Percentiles rank a stretch among this genome's conserved stretches.
Evolutionary conservation across 176 grass and related monocot genomes (phyloP).

Genomic region (Cenchrus fungigraminus): DNA sequence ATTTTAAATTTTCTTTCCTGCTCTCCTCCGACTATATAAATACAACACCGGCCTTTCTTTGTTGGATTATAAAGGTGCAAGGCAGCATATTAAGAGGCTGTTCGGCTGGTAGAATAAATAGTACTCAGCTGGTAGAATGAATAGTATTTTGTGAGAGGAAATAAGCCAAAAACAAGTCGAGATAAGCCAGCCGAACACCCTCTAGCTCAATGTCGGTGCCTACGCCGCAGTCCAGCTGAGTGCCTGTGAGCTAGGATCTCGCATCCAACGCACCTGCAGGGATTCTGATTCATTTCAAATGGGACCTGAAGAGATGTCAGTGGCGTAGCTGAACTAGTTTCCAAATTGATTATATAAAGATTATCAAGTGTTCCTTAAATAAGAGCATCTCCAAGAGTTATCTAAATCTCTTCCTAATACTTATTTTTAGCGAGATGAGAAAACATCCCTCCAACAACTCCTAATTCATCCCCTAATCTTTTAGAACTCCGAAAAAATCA

Average conservation of each 20-base stretch:
- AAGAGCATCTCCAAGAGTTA: background rate
- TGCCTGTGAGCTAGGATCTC: background rate
- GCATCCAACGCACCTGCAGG: background rate
- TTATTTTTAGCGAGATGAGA: too few species aligned
- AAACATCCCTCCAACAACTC: too few species aligned
- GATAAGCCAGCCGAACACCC: too few species aligned
- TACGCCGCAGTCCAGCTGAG: too few species aligned
- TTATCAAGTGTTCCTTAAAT: background rate
- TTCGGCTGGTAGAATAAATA: too few species aligned
- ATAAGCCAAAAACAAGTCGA: too few species aligned
- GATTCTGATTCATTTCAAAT: background rate
- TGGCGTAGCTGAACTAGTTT: background rate
- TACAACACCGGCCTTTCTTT: background rate
- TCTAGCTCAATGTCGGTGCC: constrained; percentile 14
- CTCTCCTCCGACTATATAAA: background rate
- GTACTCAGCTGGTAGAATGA: too few species aligned
- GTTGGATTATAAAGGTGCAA: background rate
- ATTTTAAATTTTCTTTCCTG: background rate
- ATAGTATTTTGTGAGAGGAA: too few species aligned
- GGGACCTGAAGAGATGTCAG: background rate
- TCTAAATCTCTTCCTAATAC: too few species aligned
- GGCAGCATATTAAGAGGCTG: too few species aligned
- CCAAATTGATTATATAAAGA: background rate
- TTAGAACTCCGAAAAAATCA: too few species aligned
- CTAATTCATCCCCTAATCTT: too few species aligned